phyloP scores from a whole-genome alignment of 2,329 filamentous ascomycete genomes.

The Cordyceps pruinosa region DNA sequence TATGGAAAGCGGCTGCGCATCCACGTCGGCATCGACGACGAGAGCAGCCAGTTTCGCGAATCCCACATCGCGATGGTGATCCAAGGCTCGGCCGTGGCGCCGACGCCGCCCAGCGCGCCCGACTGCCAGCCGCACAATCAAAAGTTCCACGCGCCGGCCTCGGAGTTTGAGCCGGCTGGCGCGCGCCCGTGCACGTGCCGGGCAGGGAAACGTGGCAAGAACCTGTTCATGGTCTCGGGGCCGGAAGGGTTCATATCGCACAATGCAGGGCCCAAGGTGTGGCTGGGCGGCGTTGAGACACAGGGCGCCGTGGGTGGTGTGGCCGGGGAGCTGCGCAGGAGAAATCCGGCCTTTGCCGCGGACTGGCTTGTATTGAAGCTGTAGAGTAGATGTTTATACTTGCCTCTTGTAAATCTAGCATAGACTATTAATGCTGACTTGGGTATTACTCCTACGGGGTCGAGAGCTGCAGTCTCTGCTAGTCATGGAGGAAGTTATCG shows the following conservation, averaged over 20 bases:
- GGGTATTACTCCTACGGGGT: too few relatives aligned
- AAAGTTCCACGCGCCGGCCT: constrained; percentile 2
- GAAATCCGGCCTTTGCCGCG: constrained; percentile 26
- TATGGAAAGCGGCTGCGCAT: constrained; percentile 54
- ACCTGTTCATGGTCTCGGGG: constrained; percentile 77
- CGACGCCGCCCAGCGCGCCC: neutral
- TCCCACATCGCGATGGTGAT: constrained; percentile 37
- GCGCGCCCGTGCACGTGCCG: constrained; percentile 14
- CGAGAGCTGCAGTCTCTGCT: neutral
- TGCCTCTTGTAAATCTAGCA: neutral
- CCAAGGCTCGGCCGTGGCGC: neutral
- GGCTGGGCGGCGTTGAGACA: constrained; percentile 62
- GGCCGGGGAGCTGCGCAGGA: constrained; percentile 51
- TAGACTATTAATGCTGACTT: neutral
- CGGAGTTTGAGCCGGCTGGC: constrained; percentile 10
- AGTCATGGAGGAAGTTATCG: too few relatives aligned
- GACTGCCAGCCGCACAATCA: constrained; percentile 11
- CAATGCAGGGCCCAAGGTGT: constrained; percentile 73
- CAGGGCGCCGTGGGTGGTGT: constrained; percentile 71
- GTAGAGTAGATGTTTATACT: constrained; percentile 18
- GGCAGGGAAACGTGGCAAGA: constrained; percentile 34
- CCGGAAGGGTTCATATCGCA: constrained; percentile 82
- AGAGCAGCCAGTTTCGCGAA: constrained; percentile 58
- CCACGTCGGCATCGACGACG: constrained; percentile 76
- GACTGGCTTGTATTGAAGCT: constrained; percentile 50